phyloP scores from a whole-genome alignment of 2,329 filamentous ascomycete genomes.

The Diaporthe ilicicola region DNA sequence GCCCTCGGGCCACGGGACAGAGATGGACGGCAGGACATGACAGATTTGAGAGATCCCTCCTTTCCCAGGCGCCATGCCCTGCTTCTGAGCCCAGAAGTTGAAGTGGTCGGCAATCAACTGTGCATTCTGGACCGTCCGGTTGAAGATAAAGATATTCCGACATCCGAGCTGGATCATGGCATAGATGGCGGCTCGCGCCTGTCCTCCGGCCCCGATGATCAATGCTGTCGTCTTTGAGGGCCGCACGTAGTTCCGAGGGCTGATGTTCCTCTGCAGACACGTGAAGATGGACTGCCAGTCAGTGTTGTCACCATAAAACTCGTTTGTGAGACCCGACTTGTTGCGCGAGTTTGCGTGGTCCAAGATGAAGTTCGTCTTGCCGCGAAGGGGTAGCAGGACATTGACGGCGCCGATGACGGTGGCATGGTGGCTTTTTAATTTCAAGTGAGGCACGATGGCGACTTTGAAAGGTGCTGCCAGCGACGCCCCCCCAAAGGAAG shows the following conservation, averaged over 20 bases:
- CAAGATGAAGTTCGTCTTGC: constrained; percentile 56
- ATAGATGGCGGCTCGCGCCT: constrained; percentile 79
- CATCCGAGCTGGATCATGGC: constrained; percentile 78
- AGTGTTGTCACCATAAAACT: constrained; percentile 67
- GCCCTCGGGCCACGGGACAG: constrained; percentile 68
- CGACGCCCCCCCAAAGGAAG: constrained; percentile 71
- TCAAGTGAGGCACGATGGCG: constrained; percentile 69
- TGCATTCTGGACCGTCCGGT: constrained; percentile 70
- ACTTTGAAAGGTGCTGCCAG: constrained; percentile 77
- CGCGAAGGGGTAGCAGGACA: constrained; percentile 72
- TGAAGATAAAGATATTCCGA: constrained; percentile 76
- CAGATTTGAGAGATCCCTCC: constrained; percentile 48
- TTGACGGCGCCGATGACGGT: constrained; percentile 78
- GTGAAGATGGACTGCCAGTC: constrained; percentile 52
- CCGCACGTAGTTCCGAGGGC: constrained; percentile 69
- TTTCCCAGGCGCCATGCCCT: constrained; percentile 46
- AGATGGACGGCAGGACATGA: constrained; percentile 64
- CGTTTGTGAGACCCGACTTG: constrained; percentile 66
- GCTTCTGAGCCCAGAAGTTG: constrained; percentile 57
- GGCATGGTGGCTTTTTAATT: constrained; percentile 73
- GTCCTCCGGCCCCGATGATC: constrained; percentile 72
- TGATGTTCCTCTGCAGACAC: constrained; percentile 74
- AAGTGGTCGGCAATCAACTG: constrained; percentile 72
- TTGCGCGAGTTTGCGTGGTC: constrained; percentile 67
- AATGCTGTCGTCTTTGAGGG: constrained; percentile 61